These are phyloP conservation scores for Boeremia lycopersici DNA, from an alignment of 2,329 filamentous ascomycete genomes.

Conservation along the genomic window DNA sequence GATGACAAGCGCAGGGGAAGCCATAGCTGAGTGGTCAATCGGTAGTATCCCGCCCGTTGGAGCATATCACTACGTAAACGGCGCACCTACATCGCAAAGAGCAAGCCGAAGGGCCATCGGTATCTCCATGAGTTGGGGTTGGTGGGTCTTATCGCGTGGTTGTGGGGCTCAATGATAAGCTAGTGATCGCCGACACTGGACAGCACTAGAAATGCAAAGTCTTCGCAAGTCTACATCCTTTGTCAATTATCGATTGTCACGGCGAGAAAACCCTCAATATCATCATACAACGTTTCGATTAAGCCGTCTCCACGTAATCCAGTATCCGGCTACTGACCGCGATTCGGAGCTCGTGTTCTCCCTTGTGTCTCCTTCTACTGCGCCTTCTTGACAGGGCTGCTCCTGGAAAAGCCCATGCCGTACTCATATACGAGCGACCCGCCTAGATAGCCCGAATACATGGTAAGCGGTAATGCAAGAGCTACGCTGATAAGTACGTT, in stretches of 20 bases:
- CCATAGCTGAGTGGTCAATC: constrained; percentile 8
- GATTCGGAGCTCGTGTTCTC: background rate
- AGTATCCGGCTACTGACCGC: background rate
- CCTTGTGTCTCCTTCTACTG: background rate
- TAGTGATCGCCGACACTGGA: constrained; percentile 2
- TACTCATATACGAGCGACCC: constrained; percentile 53
- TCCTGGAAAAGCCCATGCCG: constrained; percentile 51
- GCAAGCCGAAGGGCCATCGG: constrained; percentile 1
- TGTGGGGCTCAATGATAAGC: constrained; percentile 3
- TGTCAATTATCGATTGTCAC: background rate
- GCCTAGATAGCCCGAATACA: constrained; percentile 52
- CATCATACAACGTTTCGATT: background rate
- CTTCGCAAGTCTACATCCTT: background rate
- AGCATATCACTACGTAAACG: constrained; percentile 17
- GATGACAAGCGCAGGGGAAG: constrained; percentile 10
- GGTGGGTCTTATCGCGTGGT: constrained; percentile 10
- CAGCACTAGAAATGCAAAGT: background rate
- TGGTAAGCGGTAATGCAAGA: constrained; percentile 41
- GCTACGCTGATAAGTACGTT: constrained; percentile 48
- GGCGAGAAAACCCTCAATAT: background rate
- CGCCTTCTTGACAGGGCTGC: constrained; percentile 22
- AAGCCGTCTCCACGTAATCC: background rate
- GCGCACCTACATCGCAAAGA: constrained; percentile 4
- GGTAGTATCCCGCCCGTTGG: background rate
- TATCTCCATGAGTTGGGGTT: constrained; percentile 8